A percentile compares a stretch with the other conserved stretches of the same genome.
Evolutionary conservation across 2,329 filamentous ascomycete species (phyloP).

Genomic region (Aspergillus sp.): DNA sequence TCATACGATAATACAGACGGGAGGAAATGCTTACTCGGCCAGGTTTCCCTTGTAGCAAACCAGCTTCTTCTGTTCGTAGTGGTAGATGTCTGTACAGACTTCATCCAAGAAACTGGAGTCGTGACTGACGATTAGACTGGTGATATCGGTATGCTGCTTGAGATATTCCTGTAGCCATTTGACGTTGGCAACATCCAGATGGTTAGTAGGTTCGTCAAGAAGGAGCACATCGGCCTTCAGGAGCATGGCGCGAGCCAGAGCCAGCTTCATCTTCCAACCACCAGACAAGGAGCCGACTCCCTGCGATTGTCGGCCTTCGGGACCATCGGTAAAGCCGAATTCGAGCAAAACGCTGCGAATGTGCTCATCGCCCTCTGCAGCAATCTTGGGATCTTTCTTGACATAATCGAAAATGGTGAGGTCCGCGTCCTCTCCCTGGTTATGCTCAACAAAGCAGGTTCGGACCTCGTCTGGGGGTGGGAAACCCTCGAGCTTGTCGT

Average conservation of each 20-base stretch:
- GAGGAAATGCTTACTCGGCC: conserved; percentile 30
- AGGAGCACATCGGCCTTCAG: conserved; percentile 94
- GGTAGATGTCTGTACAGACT: conserved; percentile 97
- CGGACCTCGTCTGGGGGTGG: conserved; percentile 87
- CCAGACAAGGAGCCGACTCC: conserved; percentile 93
- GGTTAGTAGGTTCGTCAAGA: conserved; percentile 98
- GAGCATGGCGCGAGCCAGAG: conserved; percentile 92
- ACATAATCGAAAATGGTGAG: conserved; percentile 95
- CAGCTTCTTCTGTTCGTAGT: conserved; percentile 98
- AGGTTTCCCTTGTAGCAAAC: conserved; percentile 53
- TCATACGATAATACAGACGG: background rate
- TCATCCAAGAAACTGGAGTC: conserved; percentile 97
- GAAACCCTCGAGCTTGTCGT: conserved; percentile 95
- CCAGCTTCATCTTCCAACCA: conserved; percentile 99
- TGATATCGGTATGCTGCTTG: conserved; percentile 93
- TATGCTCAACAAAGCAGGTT: conserved; percentile 98
- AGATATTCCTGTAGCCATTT: conserved; percentile 95
- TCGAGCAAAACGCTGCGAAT: conserved; percentile 83
- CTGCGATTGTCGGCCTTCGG: conserved; percentile 82
- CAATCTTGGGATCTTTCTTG: conserved; percentile 82
- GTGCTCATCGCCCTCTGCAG: conserved; percentile 72
- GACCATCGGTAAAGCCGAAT: conserved; percentile 89
- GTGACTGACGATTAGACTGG: conserved; percentile 96
- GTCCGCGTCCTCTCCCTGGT: conserved; percentile 96
- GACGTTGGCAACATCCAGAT: conserved; percentile 93